These are phyloP conservation scores for Candida cerambycidarum DNA, from an alignment of 805 yeast genomes.

Conservation along the genomic window DNA sequence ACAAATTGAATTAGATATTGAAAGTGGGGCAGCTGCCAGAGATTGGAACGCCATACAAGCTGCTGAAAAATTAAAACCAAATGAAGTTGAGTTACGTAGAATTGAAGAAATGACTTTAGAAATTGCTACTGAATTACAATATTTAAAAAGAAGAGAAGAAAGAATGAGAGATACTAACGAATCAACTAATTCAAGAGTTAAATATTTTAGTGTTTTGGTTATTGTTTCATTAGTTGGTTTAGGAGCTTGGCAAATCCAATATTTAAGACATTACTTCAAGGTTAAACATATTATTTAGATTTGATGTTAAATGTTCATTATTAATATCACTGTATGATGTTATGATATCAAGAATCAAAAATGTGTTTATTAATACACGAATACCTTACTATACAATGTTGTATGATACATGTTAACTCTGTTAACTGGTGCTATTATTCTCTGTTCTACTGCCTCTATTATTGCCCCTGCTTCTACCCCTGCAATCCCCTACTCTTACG, in stretches of 20 bases:
- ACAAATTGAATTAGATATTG: constrained; percentile 85
- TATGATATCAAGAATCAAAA: too few relatives aligned
- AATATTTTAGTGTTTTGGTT: constrained; percentile 75
- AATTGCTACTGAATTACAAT: constrained; percentile 73
- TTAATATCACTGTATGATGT: too few relatives aligned
- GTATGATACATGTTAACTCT: too few relatives aligned
- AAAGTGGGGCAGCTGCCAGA: constrained; percentile 94
- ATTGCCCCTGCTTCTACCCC: too few relatives aligned
- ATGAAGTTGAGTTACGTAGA: constrained; percentile 85
- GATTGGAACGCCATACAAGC: constrained; percentile 97
- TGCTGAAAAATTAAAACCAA: constrained; percentile 87
- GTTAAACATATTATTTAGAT: constrained; percentile 69
- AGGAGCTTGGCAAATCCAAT: constrained; percentile 91
- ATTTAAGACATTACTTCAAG: constrained; percentile 89
- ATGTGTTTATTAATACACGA: too few relatives aligned
- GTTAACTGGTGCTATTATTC: too few relatives aligned
- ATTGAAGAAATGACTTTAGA: constrained; percentile 85
- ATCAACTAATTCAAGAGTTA: constrained; percentile 89
- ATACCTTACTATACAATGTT: too few relatives aligned
- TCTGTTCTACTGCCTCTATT: too few relatives aligned
- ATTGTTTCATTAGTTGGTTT: constrained; percentile 68
- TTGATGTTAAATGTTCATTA: not conserved
- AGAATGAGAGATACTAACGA: constrained; percentile 95
- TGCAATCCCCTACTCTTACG: too few relatives aligned
- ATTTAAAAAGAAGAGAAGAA: constrained; percentile 85